Evolutionary conservation across 1,284 basidiomycete species (phyloP), one percentile per base, ranked within the genome.

Genomic region (Pseudozyma sp.): DNA sequence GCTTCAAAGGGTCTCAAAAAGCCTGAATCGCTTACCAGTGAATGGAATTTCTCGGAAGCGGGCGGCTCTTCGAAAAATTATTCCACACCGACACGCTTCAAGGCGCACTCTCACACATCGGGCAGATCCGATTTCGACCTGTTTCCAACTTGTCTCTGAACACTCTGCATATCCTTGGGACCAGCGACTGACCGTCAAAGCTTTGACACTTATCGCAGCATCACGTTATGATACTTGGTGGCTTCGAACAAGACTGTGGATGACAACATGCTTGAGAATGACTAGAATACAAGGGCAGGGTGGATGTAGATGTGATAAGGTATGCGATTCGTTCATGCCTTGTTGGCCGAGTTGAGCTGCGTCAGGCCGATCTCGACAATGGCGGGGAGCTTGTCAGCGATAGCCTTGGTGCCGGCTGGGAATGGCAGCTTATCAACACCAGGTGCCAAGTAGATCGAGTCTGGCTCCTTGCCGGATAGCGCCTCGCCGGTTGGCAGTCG

Each of bases 361-460:
- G 69, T 73, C 24, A 71, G 62, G 4, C 75, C 79, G 33, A 79
- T 73, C 54, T 84, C 82, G 35, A 84, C 72, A 39, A 84, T 70
- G 53, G 48, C 79, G 31, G 66, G 85, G 64, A 69, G 78, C 59
- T 71, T 55, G 92, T 87, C 87, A 4, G 92, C 92, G 82, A 96
- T 87, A 84, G 92, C 90, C 60, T 87, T 88, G 11, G 92, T 95
- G 39, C 93, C 95, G 31, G 93, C 94, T 1, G 95, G 96, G 88
- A 96, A 95, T 10, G 96, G 95, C 65, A 99, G 86, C 69, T 90
- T 89, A 62, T 89, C 88, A 7, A 98, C 89, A 50, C 93, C 92
- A 75, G 90, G 91, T 1, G 93, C 92, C 19, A 97, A 85, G 70
- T 94, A 90, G 82, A 93, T 91, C 71, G 92, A 90, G 39, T 67